Base-by-base conservation (phyloP, 768 basidiomycete genomes). In the Sutorius australiensis region DNA sequence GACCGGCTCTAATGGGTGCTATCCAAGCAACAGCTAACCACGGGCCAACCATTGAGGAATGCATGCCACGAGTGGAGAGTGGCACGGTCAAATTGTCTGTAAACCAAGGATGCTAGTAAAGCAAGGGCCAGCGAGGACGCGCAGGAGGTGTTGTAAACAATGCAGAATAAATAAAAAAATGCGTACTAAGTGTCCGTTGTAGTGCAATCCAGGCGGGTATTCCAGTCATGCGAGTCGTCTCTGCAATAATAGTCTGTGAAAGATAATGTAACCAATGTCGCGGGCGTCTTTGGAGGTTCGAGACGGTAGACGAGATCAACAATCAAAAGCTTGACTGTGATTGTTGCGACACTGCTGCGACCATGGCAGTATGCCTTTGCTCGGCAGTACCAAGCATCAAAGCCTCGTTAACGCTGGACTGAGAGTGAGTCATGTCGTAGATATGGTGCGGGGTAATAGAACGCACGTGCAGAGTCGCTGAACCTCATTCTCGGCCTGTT, bases 361-460 rank as follows among this genome's bases (percentile, higher is more conserved):
- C 75, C 47, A 81, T 83, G 34, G 75, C 77, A 43, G 80, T 81
- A 67, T 82, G 82, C 62, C 81, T 73, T 61, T 87, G 87, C 71
- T 86, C 84, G 40, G 87, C 86, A 53, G 87, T 86, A 69, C 84
- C 81, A 67, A 92, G 82, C 87, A 91, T 92, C 69, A 93, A 79
- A 39, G 87, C 86, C 80, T 93, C 90, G 73, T 92, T 92, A 61
- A 93, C 84, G 65, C 81, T 85, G 19, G 10, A 41, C 3, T 27
- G 10, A 24, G 14, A 11, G 7, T 61, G 40, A 53, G 48, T 24
- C 7, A 14, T 11, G 13, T 17, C 4, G 17, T 21, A 44, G 10
- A 46, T 34, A 19, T 24, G 17, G 42, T 55, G 28, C 3, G 10
- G 34, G 12, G 42, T 6, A 2, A 5, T 34, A 66, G 24, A 24